Percentiles rank a stretch among this genome's conserved stretches.
Evolutionary conservation across 2,329 filamentous ascomycete species (phyloP).

Genomic region (Clonostachys chloroleuca): DNA sequence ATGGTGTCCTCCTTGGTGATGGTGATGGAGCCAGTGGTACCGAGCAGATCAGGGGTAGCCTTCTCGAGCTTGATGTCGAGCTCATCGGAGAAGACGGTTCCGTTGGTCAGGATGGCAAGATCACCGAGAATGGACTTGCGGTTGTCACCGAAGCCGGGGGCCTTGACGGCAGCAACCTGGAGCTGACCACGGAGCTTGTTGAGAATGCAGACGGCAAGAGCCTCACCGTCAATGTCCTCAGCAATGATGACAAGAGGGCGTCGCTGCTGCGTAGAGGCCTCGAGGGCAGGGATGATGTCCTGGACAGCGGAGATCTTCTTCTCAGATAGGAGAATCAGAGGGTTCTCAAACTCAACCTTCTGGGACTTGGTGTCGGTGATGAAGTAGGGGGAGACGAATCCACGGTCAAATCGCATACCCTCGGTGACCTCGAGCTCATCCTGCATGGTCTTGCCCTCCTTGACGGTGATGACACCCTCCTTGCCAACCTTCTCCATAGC

Average conservation of each 20-base stretch:
- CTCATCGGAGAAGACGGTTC: slow-evolving; percentile 96
- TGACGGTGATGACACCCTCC: slow-evolving; percentile 99
- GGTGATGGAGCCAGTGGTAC: slow-evolving; percentile 95
- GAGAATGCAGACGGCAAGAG: slow-evolving; percentile 96
- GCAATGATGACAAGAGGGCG: slow-evolving; percentile 97
- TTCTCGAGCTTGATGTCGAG: slow-evolving; percentile 99
- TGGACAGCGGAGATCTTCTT: slow-evolving; percentile 99
- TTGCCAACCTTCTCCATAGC: slow-evolving; percentile 99
- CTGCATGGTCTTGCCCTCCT: slow-evolving; percentile 98
- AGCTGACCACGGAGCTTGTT: slow-evolving; percentile 99
- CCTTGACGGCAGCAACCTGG: slow-evolving; percentile 97
- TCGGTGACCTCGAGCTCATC: slow-evolving; percentile 99
- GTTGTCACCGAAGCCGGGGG: slow-evolving; percentile 99
- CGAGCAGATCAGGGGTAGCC: slow-evolving; percentile 91
- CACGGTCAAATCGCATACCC: slow-evolving; percentile 99
- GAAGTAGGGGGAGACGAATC: slow-evolving; percentile 98
- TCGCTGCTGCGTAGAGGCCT: slow-evolving; percentile 92
- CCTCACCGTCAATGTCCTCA: slow-evolving; percentile 98
- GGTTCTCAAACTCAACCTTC: slow-evolving; percentile 99
- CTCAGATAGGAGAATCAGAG: slow-evolving; percentile 95
- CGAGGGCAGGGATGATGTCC: slow-evolving; percentile 96
- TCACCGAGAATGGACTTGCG: slow-evolving; percentile 99
- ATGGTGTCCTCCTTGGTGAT: slow-evolving; percentile 99
- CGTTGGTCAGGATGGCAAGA: slow-evolving; percentile 91
- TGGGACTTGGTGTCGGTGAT: slow-evolving; percentile 98